Percentiles rank a stretch among this genome's conserved stretches.
These are phyloP conservation scores for Ascosphaera pollenicola DNA, from an alignment of 2,329 filamentous ascomycete species.

Conservation along the genomic window DNA sequence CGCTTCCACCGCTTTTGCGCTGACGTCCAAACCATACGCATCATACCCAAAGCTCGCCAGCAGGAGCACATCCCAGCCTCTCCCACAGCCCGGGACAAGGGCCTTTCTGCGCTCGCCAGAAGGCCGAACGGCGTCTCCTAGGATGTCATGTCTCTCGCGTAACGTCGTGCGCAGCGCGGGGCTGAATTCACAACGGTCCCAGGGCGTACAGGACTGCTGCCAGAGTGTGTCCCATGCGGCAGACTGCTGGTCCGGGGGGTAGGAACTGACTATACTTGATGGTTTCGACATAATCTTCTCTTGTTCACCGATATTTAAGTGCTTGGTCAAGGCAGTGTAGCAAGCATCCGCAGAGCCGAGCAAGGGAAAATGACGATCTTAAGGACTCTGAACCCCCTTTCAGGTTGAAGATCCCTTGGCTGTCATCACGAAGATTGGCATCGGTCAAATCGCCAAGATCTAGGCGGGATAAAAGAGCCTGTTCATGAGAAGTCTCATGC, in stretches of 20 bases:
- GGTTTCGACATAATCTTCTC: too few species aligned
- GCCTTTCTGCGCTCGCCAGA: constrained; percentile 26
- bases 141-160: constrained; percentile 13
- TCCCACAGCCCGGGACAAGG: constrained; percentile 62
- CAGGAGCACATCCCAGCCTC: constrained; percentile 60
- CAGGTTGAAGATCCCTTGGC: too few species aligned
- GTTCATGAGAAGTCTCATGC: too few species aligned
- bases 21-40: constrained; percentile 51
- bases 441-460: too few species aligned
- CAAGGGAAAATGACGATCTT: too few species aligned
- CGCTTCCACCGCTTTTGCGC: constrained; percentile 23
- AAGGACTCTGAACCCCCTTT: too few species aligned
- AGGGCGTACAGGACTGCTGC: constrained; percentile 31
- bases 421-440: too few species aligned
- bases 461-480: too few species aligned
- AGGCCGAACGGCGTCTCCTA: constrained; percentile 6
- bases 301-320: too few species aligned
- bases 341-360: too few species aligned
- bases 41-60: constrained; percentile 57
- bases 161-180: constrained; percentile 36
- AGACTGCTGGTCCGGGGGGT: background rate
- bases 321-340: too few species aligned
- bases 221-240: constrained; percentile 35
- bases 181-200: constrained; percentile 36
- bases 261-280: too few species aligned